Conservation (phyloP, 345 rosid species). For the Barbarea vulgaris region DNA sequence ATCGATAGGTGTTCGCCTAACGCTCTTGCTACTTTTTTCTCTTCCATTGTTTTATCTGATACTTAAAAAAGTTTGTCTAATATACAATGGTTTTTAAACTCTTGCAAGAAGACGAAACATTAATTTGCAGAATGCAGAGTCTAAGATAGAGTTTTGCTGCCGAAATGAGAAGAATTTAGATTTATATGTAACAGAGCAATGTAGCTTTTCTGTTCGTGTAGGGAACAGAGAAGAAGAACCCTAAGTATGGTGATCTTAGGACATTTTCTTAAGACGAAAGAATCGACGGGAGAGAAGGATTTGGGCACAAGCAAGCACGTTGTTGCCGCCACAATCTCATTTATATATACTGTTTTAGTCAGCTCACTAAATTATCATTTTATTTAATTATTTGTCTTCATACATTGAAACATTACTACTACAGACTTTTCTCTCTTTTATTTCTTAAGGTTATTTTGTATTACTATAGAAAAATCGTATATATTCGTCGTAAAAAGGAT, state of each 20-base stretch:
- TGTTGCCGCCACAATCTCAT: slow-evolving; percentile 34
- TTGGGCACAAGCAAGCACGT: slow-evolving; percentile 41
- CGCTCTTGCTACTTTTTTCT: slow-evolving; percentile 5
- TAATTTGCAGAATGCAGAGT: neutral
- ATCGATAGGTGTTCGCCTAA: slow-evolving; percentile 35
- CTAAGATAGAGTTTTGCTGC: neutral
- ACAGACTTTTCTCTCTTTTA: slow-evolving; percentile 21
- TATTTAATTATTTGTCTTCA: neutral
- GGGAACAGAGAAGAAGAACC: slow-evolving; percentile 10
- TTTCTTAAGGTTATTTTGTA: neutral
- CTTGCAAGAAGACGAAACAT: neutral
- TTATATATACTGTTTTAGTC: slow-evolving; percentile 31
- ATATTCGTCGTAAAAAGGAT: slow-evolving; percentile 28
- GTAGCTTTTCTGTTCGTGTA: neutral
- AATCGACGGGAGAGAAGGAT: neutral
- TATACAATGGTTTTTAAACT: neutral
- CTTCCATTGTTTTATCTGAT: slow-evolving; percentile 32
- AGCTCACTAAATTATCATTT: slow-evolving; percentile 11
- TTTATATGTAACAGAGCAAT: slow-evolving; percentile 10
- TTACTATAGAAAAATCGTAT: neutral
- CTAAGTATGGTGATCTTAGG: slow-evolving; percentile 16
- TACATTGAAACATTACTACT: slow-evolving; percentile 11
- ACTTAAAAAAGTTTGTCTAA: neutral
- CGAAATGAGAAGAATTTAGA: neutral
- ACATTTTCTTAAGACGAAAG: slow-evolving; percentile 28